Percentiles rank a stretch among this genome's conserved stretches.
Conservation (phyloP, 805 yeast genomes). For the Candida maris region DNA sequence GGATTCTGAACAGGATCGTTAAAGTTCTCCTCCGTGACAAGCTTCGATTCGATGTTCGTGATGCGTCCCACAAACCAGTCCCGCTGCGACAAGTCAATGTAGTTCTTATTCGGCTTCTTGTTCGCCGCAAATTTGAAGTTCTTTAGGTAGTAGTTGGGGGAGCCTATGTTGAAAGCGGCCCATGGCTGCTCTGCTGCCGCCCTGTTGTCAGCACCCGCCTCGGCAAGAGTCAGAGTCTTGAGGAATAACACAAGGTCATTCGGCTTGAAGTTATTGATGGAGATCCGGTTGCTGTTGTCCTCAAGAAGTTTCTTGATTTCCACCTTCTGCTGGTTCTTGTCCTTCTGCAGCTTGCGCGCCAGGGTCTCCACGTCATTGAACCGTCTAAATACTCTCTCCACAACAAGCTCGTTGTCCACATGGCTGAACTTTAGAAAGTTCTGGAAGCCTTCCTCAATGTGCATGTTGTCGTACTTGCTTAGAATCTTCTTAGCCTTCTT, state of each 20-base stretch:
- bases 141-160: slow-evolving; percentile 76
- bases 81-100: slow-evolving; percentile 36
- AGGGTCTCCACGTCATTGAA: slow-evolving; percentile 86
- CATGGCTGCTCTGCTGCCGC: slow-evolving; percentile 50
- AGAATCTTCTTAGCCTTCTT: slow-evolving; percentile 18
- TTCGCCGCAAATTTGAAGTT: slow-evolving; percentile 22
- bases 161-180: slow-evolving; percentile 93
- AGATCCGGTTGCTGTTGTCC: slow-evolving; percentile 48
- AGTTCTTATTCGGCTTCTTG: slow-evolving; percentile 8
- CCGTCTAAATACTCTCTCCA: slow-evolving; percentile 54
- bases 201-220: slow-evolving; percentile 1
- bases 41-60: slow-evolving; percentile 48
- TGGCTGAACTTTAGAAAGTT: slow-evolving; percentile 23
- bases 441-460: slow-evolving; percentile 35
- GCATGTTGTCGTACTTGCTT: slow-evolving; percentile 14
- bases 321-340: slow-evolving; percentile 49
- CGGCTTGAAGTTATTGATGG: slow-evolving; percentile 60
- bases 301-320: slow-evolving; percentile 39
- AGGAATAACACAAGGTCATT: slow-evolving; percentile 82
- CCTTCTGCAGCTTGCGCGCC: slow-evolving; percentile 81
- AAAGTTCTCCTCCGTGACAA: slow-evolving; percentile 44
- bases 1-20: slow-evolving; percentile 50
- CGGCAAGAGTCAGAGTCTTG: slow-evolving; percentile 50
- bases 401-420: slow-evolving; percentile 25
- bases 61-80: slow-evolving; percentile 87